Percentiles rank a stretch among this genome's conserved stretches.
Evolutionary conservation across 352 stramenopile genomes (phyloP).

Genomic region (Phytophthora meadii): DNA sequence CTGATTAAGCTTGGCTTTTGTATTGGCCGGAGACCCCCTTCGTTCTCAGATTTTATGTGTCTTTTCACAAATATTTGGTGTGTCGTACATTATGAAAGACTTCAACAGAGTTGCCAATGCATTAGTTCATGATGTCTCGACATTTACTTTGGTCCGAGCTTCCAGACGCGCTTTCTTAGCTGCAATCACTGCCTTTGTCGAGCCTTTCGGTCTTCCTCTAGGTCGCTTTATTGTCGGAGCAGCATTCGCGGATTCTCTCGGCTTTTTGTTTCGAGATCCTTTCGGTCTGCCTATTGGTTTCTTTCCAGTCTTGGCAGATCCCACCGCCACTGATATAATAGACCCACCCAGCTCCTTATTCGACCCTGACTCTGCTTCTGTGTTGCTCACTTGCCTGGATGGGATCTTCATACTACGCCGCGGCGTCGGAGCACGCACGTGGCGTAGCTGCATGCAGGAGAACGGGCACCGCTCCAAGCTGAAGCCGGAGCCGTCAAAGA

Average conservation of each 20-base stretch:
- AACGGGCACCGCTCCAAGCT: slow-evolving; percentile 73
- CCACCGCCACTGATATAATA: not conserved
- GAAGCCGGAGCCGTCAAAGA: slow-evolving; percentile 80
- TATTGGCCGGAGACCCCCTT: slow-evolving; percentile 16
- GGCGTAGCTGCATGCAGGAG: slow-evolving; percentile 76
- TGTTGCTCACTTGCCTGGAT: slow-evolving; percentile 4
- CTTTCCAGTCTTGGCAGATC: slow-evolving; percentile 6
- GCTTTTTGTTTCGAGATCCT: slow-evolving; percentile 13
- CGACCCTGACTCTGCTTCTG: not conserved
- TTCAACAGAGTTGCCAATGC: not conserved
- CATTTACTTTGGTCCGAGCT: slow-evolving; percentile 5
- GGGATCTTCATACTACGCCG: slow-evolving; percentile 25
- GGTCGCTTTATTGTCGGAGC: slow-evolving; percentile 16
- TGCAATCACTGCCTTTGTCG: slow-evolving; percentile 28
- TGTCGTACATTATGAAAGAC: slow-evolving; percentile 15
- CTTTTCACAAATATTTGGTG: slow-evolving; percentile 34
- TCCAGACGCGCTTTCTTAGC: slow-evolving; percentile 24
- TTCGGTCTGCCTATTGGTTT: slow-evolving; percentile 20
- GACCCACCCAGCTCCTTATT: slow-evolving; percentile 1
- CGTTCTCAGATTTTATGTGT: slow-evolving; percentile 30
- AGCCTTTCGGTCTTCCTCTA: slow-evolving; percentile 31
- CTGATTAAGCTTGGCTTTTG: slow-evolving; percentile 38
- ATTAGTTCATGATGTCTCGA: slow-evolving; percentile 1
- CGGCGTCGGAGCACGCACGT: slow-evolving; percentile 56
- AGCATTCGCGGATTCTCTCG: slow-evolving; percentile 7